phyloP scores from a whole-genome alignment of 2,329 filamentous ascomycete species.

The Verticillium isaacii region DNA sequence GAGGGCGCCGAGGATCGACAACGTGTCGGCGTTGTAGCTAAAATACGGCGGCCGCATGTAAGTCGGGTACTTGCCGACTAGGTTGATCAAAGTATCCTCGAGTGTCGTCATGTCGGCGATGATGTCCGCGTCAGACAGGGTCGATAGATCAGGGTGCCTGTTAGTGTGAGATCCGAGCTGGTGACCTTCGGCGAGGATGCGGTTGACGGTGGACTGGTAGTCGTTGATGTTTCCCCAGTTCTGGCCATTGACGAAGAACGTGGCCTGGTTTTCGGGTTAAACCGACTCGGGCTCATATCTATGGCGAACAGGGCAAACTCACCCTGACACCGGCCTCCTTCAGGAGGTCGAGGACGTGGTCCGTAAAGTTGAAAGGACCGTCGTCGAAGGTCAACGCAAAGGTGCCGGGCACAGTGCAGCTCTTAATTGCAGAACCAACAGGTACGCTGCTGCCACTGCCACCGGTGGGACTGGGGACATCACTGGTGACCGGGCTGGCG shows the following conservation, averaged over 20 bases:
- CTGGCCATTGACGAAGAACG: constrained; percentile 18
- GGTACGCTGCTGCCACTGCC: not conserved
- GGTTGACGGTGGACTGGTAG: not conserved
- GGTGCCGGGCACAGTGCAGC: constrained; percentile 25
- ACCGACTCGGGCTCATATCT: not conserved
- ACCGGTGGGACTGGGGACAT: not conserved
- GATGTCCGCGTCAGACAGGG: constrained; percentile 24
- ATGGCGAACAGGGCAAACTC: not conserved
- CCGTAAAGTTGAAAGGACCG: constrained; percentile 36
- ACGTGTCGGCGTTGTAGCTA: constrained; percentile 28
- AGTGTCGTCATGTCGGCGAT: constrained; percentile 33
- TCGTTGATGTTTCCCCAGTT: constrained; percentile 23
- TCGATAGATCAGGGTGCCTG: constrained; percentile 37
- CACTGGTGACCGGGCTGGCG: not conserved
- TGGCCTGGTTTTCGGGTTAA: constrained; percentile 18
- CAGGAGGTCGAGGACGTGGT: constrained; percentile 31
- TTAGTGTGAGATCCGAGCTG: constrained; percentile 18
- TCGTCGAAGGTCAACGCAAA: constrained; percentile 43
- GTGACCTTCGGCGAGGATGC: constrained; percentile 5
- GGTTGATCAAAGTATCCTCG: constrained; percentile 39
- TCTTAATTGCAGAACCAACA: not conserved
- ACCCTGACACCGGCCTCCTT: constrained; percentile 19
- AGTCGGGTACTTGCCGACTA: constrained; percentile 48
- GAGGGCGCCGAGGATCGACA: constrained; percentile 16
- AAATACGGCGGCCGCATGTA: constrained; percentile 45